Percentiles rank a stretch among this genome's conserved stretches.
Conservation (phyloP, 805 yeast species). For the Candida nanaspora region DNA sequence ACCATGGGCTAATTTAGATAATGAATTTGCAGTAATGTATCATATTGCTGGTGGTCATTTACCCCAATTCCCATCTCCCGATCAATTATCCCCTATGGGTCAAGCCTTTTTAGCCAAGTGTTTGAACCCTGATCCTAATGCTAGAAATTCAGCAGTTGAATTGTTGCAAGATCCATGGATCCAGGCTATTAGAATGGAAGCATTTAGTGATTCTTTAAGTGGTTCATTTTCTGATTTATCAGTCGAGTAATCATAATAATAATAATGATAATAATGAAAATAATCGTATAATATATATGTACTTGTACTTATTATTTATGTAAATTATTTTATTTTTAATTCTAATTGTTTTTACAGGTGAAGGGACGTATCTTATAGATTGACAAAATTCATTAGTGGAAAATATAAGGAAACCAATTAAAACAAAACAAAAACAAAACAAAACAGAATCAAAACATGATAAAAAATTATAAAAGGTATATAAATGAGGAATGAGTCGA, state of each 20-base stretch:
- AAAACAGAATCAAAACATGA: not conserved
- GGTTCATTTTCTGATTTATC: constrained; percentile 12
- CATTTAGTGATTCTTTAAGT: constrained; percentile 42
- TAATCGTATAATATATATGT: no score
- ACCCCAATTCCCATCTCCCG: constrained; percentile 76
- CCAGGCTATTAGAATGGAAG: constrained; percentile 57
- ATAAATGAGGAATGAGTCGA: no score
- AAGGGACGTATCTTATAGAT: not conserved
- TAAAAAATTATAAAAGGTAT: not conserved
- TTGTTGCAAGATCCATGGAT: constrained; percentile 89
- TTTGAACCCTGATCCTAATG: constrained; percentile 73
- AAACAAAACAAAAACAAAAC: not conserved
- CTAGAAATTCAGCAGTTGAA: constrained; percentile 79
- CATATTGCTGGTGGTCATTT: constrained; percentile 93
- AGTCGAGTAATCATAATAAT: no score
- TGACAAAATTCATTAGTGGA: not conserved
- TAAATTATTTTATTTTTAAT: no score
- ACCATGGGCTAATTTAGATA: constrained; percentile 95
- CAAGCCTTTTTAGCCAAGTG: constrained; percentile 64
- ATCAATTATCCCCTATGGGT: constrained; percentile 74
- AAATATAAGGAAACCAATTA: not conserved
- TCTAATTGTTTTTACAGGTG: no score
- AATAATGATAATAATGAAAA: no score
- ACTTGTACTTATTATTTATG: no score
- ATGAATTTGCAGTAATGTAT: constrained; percentile 98